A percentile compares a stretch with the other conserved stretches of the same genome.
Evolutionary conservation across 768 basidiomycete genomes (phyloP).

Genomic region (Pisolithus sp.): DNA sequence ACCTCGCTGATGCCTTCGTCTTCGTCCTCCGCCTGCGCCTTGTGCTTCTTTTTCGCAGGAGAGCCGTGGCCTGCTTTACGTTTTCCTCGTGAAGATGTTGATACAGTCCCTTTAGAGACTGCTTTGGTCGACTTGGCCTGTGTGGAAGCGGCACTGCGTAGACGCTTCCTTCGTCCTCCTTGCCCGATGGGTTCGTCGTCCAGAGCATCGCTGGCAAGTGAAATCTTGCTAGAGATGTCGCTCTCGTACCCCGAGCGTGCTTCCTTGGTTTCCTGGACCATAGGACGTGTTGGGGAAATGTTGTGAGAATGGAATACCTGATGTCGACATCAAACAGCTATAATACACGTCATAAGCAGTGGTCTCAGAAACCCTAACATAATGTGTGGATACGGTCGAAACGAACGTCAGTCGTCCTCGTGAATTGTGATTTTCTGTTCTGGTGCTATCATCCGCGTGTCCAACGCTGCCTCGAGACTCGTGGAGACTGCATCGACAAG

Average conservation of each 20-base stretch:
- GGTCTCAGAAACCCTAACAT: no score
- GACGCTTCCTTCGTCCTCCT: conserved; percentile 14
- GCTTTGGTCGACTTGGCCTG: conserved; percentile 21
- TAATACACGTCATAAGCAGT: neutral
- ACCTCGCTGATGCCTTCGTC: conserved; percentile 33
- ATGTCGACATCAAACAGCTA: neutral
- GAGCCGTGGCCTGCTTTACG: conserved; percentile 16
- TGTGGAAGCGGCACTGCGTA: conserved; percentile 18
- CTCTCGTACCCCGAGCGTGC: neutral
- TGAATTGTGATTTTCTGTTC: conserved; percentile 41
- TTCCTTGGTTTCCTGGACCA: neutral
- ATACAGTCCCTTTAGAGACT: neutral
- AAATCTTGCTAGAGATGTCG: conserved; percentile 7
- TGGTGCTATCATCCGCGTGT: conserved; percentile 22
- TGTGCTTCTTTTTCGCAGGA: conserved; percentile 21
- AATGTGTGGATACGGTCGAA: neutral
- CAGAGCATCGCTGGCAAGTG: conserved; percentile 39
- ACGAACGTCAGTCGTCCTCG: conserved; percentile 39
- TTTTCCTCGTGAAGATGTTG: conserved; percentile 12
- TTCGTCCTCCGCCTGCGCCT: conserved; percentile 8
- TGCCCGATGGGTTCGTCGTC: conserved; percentile 31
- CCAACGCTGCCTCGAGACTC: conserved; percentile 1
- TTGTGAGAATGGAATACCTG: neutral
- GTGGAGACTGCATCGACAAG: conserved; percentile 3
- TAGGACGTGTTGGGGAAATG: neutral